Percentiles rank a stretch among this genome's conserved stretches.
Conservation (phyloP, 2,329 filamentous ascomycete genomes). For the Penicillium sp. region DNA sequence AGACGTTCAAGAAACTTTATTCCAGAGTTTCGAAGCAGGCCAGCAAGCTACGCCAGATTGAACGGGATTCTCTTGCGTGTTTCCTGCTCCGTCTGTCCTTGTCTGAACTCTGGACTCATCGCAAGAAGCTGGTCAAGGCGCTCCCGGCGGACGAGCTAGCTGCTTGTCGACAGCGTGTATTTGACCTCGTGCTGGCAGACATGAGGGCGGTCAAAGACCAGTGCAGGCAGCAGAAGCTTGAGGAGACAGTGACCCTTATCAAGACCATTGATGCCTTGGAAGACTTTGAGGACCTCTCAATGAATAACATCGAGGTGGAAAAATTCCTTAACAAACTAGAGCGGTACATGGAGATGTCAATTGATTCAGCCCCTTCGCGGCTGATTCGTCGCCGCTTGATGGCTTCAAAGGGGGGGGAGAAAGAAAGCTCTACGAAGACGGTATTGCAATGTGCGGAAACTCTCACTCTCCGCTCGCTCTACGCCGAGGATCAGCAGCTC, state of each 20-base stretch:
- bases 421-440: slow-evolving; percentile 21
- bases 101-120: slow-evolving; percentile 30
- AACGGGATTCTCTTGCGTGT: slow-evolving; percentile 32
- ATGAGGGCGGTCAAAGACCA: slow-evolving; percentile 32
- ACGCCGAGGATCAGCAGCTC: slow-evolving; percentile 34
- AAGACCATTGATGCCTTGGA: slow-evolving; percentile 36
- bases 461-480: slow-evolving; percentile 32
- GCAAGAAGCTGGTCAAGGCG: slow-evolving; percentile 24
- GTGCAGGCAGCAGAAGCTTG: slow-evolving; percentile 30
- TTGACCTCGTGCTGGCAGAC: slow-evolving; percentile 29
- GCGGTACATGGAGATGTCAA: slow-evolving; percentile 29
- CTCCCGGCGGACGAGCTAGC: slow-evolving; percentile 27
- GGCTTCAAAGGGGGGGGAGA: slow-evolving; percentile 24
- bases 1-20: slow-evolving; percentile 32
- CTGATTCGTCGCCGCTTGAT: slow-evolving; percentile 32
- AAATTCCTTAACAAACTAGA: slow-evolving; percentile 34
- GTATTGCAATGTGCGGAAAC: slow-evolving; percentile 31
- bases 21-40: slow-evolving; percentile 25
- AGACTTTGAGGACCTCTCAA: slow-evolving; percentile 35
- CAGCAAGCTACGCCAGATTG: slow-evolving; percentile 27
- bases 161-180: slow-evolving; percentile 29
- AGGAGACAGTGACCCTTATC: slow-evolving; percentile 30
- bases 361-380: slow-evolving; percentile 25
- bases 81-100: slow-evolving; percentile 33
- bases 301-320: slow-evolving; percentile 29